Evolutionary conservation across 805 yeast species (phyloP), one percentile per base, ranked within the genome.

Genomic region (Wickerhamomyces queroliae): DNA sequence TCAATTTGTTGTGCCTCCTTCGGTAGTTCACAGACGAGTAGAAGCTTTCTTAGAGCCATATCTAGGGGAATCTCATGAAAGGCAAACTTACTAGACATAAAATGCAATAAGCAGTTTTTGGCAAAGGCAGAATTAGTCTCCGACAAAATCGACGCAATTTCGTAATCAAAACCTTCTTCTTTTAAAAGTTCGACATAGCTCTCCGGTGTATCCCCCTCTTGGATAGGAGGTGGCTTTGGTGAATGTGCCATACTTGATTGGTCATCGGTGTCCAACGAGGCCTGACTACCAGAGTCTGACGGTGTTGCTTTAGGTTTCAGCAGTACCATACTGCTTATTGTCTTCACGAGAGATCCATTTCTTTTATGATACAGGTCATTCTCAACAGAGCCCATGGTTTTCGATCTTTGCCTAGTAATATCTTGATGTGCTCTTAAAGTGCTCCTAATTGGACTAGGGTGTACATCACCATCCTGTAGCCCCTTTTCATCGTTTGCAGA

Each of bases 1-100:
- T 84, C 91, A 37, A 84, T 83, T 52, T 84, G 90, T 53, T 83
- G 91, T 0, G 87, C 65, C 51, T 84, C 93, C 44, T 67, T 71
- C 0, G 93, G 93, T 20, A 84, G 60, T 39, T 76, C 76, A 41
- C 77, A 69, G 35, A 69, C 61, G 64, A 78, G 67, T 31, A 84
- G 57, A 37, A 83, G 69, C 47, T 72, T 74, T 31, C 90, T 61
- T 37, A 84, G 56, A 0, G 90, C 69, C 42, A 84, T 63, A 49
- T 84, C 93, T 15, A 84, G 49, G 0, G 93, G 84, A 44, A 74
- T 75, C 20, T 63, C 63, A 3, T 48, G 33, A 42, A 83, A 79
- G 38, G 74, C 65, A 49, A 79, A 78, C 35, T 56, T 62, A 13
- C 49, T 47, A 0, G 40, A 32, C n/a, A 67, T 43, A 36, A 49